phyloP scores from a whole-genome alignment of 1,284 basidiomycete species.

The Ceratobasidium sp. region DNA sequence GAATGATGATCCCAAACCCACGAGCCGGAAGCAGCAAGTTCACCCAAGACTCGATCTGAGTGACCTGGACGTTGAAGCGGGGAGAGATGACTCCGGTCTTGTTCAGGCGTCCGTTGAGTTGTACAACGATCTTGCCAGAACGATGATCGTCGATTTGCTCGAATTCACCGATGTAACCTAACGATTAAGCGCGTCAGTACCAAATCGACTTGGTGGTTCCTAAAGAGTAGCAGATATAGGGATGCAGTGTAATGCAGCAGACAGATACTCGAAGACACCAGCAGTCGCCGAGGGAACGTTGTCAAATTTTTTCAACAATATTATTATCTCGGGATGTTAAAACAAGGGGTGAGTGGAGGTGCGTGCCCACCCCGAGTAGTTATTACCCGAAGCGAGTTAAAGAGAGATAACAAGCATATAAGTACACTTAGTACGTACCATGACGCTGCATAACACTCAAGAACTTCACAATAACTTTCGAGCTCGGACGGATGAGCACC shows the following conservation, averaged over 20 bases:
- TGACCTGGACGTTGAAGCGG: conserved; percentile 95
- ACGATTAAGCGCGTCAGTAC: conserved; percentile 41
- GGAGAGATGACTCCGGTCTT: conserved; percentile 99
- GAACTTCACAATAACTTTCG: conserved; percentile 97
- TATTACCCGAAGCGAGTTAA: conserved; percentile 69
- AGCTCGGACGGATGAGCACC: conserved; percentile 94
- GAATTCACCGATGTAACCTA: conserved; percentile 99
- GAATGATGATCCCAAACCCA: conserved; percentile 96
- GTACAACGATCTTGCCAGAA: conserved; percentile 97
- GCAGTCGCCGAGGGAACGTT: conserved; percentile 40
- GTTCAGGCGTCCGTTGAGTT: conserved; percentile 98
- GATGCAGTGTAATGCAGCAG: conserved; percentile 44
- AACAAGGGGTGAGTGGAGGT: conserved; percentile 73
- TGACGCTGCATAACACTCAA: conserved; percentile 97
- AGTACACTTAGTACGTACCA: conserved; percentile 70
- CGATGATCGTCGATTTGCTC: conserved; percentile 99
- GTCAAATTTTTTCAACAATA: conserved; percentile 42
- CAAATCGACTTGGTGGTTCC: background rate
- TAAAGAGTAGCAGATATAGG: conserved; percentile 9
- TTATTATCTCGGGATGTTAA: conserved; percentile 78
- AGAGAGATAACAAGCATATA: conserved; percentile 10
- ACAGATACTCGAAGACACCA: conserved; percentile 44
- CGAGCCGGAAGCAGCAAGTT: conserved; percentile 93
- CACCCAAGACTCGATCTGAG: conserved; percentile 94
- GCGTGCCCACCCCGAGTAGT: conserved; percentile 74